Conservation (phyloP, 1,139 yeast species). For the Wickerhamomyces sp. region DNA sequence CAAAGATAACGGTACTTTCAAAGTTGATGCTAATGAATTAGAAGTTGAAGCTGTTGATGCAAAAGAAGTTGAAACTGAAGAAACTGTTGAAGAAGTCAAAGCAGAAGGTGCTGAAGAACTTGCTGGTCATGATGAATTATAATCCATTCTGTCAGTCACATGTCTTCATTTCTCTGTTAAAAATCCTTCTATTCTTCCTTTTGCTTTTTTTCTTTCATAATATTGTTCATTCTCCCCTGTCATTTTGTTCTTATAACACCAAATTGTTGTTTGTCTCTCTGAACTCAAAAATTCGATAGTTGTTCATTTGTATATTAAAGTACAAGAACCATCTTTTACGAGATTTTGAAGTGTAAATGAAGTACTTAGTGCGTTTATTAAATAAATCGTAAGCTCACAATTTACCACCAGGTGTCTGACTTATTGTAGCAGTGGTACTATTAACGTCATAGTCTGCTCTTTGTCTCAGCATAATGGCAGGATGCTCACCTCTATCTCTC, state of each 20-base stretch:
- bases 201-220: too few species aligned
- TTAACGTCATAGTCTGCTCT: conserved; percentile 44
- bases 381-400: conserved; percentile 4
- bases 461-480: conserved; percentile 90
- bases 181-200: too few species aligned
- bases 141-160: not conserved
- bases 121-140: conserved; percentile 23
- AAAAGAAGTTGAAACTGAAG: conserved; percentile 27
- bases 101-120: conserved; percentile 17
- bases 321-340: too few species aligned
- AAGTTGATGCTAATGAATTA: conserved; percentile 46
- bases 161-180: not conserved
- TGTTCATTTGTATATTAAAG: too few species aligned
- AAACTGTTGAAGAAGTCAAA: conserved; percentile 11
- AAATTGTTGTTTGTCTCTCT: too few species aligned
- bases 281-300: too few species aligned
- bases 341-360: too few species aligned
- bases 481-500: conserved; percentile 83
- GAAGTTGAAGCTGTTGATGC: conserved; percentile 33
- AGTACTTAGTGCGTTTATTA: not conserved
- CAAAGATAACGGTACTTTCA: conserved; percentile 56
- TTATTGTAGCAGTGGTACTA: conserved; percentile 2
- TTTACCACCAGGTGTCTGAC: conserved; percentile 21
- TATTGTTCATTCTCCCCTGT: too few species aligned
- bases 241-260: too few species aligned